Conservation (phyloP, 306 rosid species). For the Cucumis hystrix region DNA sequence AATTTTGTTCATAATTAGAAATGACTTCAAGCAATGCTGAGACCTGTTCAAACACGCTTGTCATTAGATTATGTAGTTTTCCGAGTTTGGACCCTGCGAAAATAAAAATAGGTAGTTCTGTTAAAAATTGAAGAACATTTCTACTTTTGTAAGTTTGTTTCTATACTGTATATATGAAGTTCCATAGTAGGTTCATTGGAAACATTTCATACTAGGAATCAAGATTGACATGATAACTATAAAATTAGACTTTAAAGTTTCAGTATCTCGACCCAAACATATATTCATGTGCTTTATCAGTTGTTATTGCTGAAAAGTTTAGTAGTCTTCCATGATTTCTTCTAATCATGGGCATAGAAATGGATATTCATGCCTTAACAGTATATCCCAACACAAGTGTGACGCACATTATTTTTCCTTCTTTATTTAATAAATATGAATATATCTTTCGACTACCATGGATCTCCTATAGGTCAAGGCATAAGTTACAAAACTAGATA, state of each 20-base stretch:
- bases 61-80: neutral
- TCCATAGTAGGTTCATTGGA: neutral
- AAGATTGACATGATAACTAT: neutral
- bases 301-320: neutral
- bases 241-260: neutral
- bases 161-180: neutral
- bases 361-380: neutral
- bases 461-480: neutral
- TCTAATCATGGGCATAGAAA: neutral
- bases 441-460: neutral
- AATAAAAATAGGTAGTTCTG: neutral
- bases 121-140: neutral
- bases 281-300: neutral
- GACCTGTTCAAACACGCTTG: neutral
- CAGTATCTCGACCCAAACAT: neutral
- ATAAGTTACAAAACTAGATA: neutral
- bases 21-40: neutral
- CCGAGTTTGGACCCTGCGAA: neutral
- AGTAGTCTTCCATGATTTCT: neutral
- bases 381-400: neutral
- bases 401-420: neutral
- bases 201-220: neutral
- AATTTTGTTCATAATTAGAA: too few species aligned
- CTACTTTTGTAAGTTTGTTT: neutral
- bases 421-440: neutral